phyloP scores from a whole-genome alignment of 1,284 basidiomycete genomes.

The Trichosporon inkin region DNA sequence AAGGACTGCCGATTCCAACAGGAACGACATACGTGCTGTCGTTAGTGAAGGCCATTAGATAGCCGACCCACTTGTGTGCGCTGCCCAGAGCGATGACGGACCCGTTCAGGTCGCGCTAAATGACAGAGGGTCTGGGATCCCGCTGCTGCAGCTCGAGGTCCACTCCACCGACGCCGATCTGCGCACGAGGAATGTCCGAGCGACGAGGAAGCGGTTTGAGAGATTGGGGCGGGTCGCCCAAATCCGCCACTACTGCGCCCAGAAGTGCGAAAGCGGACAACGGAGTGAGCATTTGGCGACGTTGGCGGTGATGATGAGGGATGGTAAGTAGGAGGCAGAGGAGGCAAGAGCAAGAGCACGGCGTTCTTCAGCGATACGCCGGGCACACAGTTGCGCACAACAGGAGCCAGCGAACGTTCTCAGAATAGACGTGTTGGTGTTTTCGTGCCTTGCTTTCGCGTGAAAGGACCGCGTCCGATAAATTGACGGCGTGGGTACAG shows the following conservation, averaged over 20 bases:
- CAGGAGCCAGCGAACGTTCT: background rate
- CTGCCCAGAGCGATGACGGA: conserved; percentile 15
- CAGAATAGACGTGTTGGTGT: conserved; percentile 6
- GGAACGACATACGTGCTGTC: conserved; percentile 41
- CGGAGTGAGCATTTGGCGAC: background rate
- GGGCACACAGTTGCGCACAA: no score
- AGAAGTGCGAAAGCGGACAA: background rate
- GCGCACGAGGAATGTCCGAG: background rate
- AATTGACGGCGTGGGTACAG: background rate
- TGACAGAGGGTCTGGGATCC: background rate
- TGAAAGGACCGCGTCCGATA: background rate
- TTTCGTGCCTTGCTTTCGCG: background rate
- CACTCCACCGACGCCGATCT: conserved; percentile 10
- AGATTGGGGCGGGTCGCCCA: background rate
- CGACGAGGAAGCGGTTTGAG: background rate
- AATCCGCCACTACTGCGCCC: background rate
- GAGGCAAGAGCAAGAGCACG: background rate
- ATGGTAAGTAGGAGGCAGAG: no score
- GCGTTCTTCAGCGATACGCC: no score
- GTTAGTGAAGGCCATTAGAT: background rate
- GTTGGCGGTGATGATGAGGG: background rate
- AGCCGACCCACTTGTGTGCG: conserved; percentile 8
- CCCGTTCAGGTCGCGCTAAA: conserved; percentile 9
- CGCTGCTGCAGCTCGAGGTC: conserved; percentile 6
- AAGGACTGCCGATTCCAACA: conserved; percentile 38